Evolutionary conservation across 257 asterid species (phyloP).

Genomic region (Jacaranda mimosifolia): DNA sequence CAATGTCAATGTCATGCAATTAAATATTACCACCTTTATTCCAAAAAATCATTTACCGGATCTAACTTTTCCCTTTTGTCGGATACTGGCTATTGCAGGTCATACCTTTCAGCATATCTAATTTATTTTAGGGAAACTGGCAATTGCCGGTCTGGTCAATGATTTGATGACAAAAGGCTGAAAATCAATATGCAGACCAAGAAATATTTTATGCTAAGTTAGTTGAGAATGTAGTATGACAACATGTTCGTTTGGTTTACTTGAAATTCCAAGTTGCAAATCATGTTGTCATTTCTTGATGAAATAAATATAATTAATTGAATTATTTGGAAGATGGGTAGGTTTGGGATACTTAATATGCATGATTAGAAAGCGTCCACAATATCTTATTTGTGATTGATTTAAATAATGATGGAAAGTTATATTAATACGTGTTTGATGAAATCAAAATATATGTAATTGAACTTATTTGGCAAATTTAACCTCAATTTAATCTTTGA

Average conservation of each 20-base stretch:
- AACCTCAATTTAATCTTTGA: too few relatives aligned
- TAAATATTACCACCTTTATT: background rate
- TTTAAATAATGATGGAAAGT: background rate
- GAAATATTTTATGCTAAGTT: conserved; percentile 8
- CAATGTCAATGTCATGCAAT: background rate
- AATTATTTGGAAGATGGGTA: conserved; percentile 2
- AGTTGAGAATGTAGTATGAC: background rate
- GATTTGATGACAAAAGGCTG: conserved; percentile 6
- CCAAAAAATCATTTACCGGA: background rate
- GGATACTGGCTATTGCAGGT: conserved; percentile 6
- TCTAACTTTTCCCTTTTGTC: background rate
- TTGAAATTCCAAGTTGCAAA: conserved; percentile 17
- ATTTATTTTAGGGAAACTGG: background rate
- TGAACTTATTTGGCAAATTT: background rate
- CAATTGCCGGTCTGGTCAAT: conserved; percentile 6
- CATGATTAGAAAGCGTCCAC: background rate
- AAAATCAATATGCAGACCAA: background rate
- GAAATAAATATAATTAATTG: background rate
- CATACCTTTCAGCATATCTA: too few relatives aligned
- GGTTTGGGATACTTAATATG: background rate
- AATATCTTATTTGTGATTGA: background rate
- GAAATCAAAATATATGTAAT: background rate
- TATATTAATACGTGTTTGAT: background rate
- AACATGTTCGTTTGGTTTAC: background rate
- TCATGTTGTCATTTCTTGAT: background rate